Evolutionary conservation across 371 early-diverging fungal genomes (phyloP).

Genomic region (Mucor lusitanicus): DNA sequence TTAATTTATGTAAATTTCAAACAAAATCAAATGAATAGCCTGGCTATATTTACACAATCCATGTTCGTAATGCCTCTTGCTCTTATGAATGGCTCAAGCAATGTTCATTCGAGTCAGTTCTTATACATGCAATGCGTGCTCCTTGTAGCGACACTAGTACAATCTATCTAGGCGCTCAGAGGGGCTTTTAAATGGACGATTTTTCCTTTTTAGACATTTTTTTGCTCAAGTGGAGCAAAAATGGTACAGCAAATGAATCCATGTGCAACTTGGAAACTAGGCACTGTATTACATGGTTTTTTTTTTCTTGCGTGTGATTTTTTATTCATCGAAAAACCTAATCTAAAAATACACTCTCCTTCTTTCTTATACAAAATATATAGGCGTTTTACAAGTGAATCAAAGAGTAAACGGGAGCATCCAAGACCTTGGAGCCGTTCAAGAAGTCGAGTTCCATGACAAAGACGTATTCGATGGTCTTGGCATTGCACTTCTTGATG

Average conservation of each 20-base stretch:
- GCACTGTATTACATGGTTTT: neutral
- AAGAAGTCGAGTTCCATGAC: slow-evolving; percentile 88
- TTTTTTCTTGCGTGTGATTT: neutral
- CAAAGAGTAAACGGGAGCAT: slow-evolving; percentile 87
- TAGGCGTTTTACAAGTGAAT: slow-evolving; percentile 66
- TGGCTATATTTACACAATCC: no score
- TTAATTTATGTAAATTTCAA: no score
- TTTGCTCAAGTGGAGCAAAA: neutral
- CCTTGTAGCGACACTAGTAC: no score
- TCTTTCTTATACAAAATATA: neutral
- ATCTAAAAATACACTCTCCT: neutral
- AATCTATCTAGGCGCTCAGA: neutral
- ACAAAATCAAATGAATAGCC: no score
- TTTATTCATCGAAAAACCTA: neutral
- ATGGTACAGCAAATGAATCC: neutral
- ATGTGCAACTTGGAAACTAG: neutral
- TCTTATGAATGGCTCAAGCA: no score
- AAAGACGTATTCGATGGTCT: slow-evolving; percentile 83
- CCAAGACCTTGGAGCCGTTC: slow-evolving; percentile 75
- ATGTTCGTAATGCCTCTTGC: no score
- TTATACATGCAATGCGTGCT: no score
- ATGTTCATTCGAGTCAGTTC: no score
- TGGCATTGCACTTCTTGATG: slow-evolving; percentile 75
- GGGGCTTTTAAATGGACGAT: neutral
- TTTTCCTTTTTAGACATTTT: neutral